Conservation (phyloP, 306 rosid species). For the Cajanus cajan region DNA sequence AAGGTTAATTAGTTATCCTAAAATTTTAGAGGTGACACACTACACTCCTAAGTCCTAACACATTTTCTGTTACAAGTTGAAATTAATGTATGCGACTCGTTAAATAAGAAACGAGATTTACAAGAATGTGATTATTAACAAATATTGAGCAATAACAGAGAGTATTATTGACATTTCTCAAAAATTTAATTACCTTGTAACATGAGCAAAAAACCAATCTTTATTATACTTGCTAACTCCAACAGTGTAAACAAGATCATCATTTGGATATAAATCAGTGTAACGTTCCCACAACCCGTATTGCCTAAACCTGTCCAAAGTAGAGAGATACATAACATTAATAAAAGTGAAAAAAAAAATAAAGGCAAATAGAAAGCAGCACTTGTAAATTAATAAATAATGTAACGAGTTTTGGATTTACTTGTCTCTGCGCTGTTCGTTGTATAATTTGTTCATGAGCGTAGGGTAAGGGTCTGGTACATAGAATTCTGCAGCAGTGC, state of each 20-base stretch:
- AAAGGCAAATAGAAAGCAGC: neutral
- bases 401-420: conserved; percentile 1
- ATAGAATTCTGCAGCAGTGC: conserved; percentile 68
- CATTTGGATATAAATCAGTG: conserved; percentile 43
- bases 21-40: neutral
- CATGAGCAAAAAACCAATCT: conserved; percentile 76
- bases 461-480: conserved; percentile 72
- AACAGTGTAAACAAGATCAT: conserved; percentile 56
- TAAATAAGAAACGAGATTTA: too few relatives aligned
- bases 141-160: too few relatives aligned
- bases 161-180: too few relatives aligned
- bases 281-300: conserved; percentile 79
- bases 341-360: neutral
- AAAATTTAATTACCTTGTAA: conserved; percentile 34
- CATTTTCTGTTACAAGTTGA: too few relatives aligned
- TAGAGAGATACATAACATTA: neutral
- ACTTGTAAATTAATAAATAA: neutral
- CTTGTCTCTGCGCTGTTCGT: conserved; percentile 41
- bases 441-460: conserved; percentile 60
- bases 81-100: too few relatives aligned
- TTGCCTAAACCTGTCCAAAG: conserved; percentile 54
- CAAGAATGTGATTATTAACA: too few relatives aligned
- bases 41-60: too few relatives aligned
- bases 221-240: conserved; percentile 23
- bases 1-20: neutral